A percentile compares a stretch with the other conserved stretches of the same genome.
Conservation (phyloP, 2,329 filamentous ascomycete genomes). For the Grosmannia clavigera region DNA sequence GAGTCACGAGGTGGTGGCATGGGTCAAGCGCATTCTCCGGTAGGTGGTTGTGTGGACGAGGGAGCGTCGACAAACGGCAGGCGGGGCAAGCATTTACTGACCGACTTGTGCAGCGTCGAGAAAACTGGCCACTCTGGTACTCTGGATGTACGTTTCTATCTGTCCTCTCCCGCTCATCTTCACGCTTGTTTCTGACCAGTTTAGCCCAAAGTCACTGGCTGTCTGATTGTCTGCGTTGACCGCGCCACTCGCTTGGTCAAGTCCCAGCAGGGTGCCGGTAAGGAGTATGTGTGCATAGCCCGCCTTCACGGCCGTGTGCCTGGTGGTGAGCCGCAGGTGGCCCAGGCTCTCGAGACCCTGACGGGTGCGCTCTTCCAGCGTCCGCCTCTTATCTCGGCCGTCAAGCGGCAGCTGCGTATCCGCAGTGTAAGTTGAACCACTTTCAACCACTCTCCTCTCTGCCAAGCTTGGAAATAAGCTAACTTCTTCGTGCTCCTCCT, state of each 20-base stretch:
- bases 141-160: constrained; percentile 44
- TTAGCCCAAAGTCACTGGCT: constrained; percentile 64
- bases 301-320: constrained; percentile 91
- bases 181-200: background rate
- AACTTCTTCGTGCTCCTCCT: background rate
- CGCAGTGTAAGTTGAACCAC: constrained; percentile 41
- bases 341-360: constrained; percentile 85
- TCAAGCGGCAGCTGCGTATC: constrained; percentile 97
- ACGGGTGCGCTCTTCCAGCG: constrained; percentile 96
- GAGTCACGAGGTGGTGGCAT: constrained; percentile 96
- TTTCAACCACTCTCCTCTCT: background rate
- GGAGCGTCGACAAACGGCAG: background rate
- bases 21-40: constrained; percentile 96
- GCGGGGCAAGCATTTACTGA: background rate
- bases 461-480: background rate
- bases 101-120: constrained; percentile 50
- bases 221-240: constrained; percentile 51
- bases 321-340: constrained; percentile 85
- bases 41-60: constrained; percentile 26
- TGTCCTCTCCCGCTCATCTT: background rate
- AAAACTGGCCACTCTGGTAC: constrained; percentile 98
- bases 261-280: constrained; percentile 96
- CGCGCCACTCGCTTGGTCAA: constrained; percentile 96
- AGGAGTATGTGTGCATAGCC: constrained; percentile 96
- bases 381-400: constrained; percentile 91